Base-by-base conservation (phyloP, 75 land plant species). In the Pseudotsuga menziesii region DNA sequence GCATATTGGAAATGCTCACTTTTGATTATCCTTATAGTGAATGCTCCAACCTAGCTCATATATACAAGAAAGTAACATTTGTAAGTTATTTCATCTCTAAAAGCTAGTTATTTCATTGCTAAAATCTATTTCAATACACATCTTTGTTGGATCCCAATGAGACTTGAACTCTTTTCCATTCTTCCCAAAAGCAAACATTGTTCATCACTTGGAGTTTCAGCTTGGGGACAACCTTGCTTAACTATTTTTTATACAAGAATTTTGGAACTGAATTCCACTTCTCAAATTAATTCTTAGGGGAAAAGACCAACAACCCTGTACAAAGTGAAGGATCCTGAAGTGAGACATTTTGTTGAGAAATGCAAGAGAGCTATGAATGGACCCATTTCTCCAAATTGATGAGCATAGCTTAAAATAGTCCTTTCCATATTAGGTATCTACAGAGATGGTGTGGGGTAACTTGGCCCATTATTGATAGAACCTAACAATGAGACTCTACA, bases 11-110 rank as follows among this genome's bases (percentile, higher is more conserved):
- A 29, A 29, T 92, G 94, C 87, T 86, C 4, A 92, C 94, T 1
- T 90, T 88, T 83, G 94, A 92, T 57, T 92, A 92, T 69, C 92
- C 94, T 66, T 92, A 92, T 56, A 92, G 92, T 78, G 94, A 92
- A 81, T 92, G 94, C 84, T 84, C 91, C 7, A 90, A 92, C 73
- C 87, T 92, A 35, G 94, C 85, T 73, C 92, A 92, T 57, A 92
- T 92, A 44, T 92, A 92, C 81, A 92, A 92, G 92, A 92, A 90
- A 88, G 94, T 92, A 8, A 85, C 82, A 26, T 86, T 92, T 72
- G 92, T 92, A 85, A 83, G 92, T 56, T 44, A 26, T 14, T 48
- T 17, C 55, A 19, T 72, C 4, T 36, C 27, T 4, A 35, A 62
- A 27, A 62, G 12, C 13, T 62, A 62, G 92, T 56, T 44, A 26